phyloP scores from a whole-genome alignment of 139 green algal species.

The Edaphochlamys debaryana region DNA sequence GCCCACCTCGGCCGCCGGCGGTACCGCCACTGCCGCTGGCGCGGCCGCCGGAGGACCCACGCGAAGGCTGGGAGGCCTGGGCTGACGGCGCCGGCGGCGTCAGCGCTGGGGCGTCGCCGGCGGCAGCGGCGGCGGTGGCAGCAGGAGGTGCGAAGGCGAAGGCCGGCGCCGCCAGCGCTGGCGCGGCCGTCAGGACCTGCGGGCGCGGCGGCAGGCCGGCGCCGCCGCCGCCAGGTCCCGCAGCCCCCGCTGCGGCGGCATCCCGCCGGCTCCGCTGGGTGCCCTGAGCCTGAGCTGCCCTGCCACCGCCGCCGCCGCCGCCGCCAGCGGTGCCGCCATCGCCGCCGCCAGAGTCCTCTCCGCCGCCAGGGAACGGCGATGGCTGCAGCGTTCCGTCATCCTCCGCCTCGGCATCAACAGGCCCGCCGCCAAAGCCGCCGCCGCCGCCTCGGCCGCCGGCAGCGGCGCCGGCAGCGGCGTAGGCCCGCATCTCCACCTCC shows the following conservation, averaged over 20 bases:
- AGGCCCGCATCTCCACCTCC: background rate
- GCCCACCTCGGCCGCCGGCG: background rate
- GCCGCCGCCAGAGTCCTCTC: background rate
- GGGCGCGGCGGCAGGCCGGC: background rate
- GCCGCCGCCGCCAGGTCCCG: background rate
- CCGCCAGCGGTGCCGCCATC: background rate
- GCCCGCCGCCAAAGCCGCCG: background rate
- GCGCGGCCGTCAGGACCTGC: slow-evolving; percentile 9
- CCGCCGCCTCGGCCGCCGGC: background rate
- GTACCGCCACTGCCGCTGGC: no score
- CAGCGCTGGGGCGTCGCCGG: background rate
- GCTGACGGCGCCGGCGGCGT: background rate
- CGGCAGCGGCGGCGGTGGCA: background rate
- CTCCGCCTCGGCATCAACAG: background rate
- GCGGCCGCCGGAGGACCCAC: no score
- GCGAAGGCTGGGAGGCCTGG: background rate
- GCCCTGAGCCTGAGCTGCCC: background rate
- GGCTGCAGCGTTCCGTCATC: slow-evolving; percentile 3
- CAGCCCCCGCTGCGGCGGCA: no score
- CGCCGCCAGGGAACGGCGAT: slow-evolving; percentile 9
- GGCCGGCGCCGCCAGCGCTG: slow-evolving; percentile 7
- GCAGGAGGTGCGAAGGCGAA: background rate
- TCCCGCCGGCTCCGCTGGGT: no score
- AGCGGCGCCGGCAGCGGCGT: background rate
- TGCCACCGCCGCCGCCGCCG: background rate